phyloP scores from a whole-genome alignment of 768 basidiomycete species.

The Termitomyces sp. region DNA sequence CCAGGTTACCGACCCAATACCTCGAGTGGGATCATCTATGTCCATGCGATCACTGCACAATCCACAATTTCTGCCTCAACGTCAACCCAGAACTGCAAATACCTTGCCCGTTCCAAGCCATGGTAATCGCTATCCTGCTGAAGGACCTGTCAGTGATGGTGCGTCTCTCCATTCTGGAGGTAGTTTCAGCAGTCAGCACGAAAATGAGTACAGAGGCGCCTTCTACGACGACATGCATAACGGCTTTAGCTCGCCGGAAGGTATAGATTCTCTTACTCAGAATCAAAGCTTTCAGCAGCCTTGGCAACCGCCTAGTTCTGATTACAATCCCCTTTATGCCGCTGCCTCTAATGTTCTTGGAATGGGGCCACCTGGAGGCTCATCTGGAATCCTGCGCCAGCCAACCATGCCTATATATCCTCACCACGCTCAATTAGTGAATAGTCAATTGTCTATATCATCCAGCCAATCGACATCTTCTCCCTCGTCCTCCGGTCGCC shows the following conservation, averaged over 20 bases:
- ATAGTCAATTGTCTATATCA: slow-evolving; percentile 22
- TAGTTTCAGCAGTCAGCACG: slow-evolving; percentile 26
- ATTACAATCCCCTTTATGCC: slow-evolving; percentile 59
- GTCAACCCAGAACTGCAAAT: slow-evolving; percentile 34
- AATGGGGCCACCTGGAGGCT: slow-evolving; percentile 52
- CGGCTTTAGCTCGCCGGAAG: slow-evolving; percentile 22
- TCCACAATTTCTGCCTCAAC: slow-evolving; percentile 19
- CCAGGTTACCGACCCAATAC: slow-evolving; percentile 38
- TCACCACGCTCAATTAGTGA: slow-evolving; percentile 12
- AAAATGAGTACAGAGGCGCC: slow-evolving; percentile 32
- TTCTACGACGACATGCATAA: slow-evolving; percentile 32
- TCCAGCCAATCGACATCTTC: slow-evolving; percentile 29
- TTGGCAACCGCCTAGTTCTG: slow-evolving; percentile 28
- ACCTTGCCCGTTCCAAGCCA: slow-evolving; percentile 30
- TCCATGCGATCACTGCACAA: slow-evolving; percentile 35
- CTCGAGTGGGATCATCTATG: slow-evolving; percentile 55
- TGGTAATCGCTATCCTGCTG: slow-evolving; percentile 7
- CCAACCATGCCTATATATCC: slow-evolving; percentile 19
- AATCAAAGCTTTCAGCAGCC: slow-evolving; percentile 13
- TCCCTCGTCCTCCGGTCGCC: slow-evolving; percentile 13
- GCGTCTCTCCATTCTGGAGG: slow-evolving; percentile 27
- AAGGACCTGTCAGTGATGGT: slow-evolving; percentile 14
- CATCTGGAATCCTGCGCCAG: slow-evolving; percentile 17
- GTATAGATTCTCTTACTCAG: slow-evolving; percentile 20
- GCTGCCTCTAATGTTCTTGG: slow-evolving; percentile 81